Conservation (phyloP, 352 stramenopile genomes). For the Pythium apleroticum region DNA sequence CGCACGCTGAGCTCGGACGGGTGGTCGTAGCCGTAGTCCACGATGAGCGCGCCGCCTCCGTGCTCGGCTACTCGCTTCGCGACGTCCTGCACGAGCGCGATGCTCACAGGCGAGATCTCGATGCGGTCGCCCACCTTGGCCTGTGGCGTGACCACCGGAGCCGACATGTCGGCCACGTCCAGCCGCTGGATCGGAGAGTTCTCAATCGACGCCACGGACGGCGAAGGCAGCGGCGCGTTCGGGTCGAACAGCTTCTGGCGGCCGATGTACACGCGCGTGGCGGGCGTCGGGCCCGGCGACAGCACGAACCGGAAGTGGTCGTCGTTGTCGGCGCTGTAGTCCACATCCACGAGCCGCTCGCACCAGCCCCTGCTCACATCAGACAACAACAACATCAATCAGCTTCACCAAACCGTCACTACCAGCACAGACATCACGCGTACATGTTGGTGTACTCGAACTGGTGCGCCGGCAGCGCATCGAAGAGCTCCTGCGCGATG, state of each 20-base stretch:
- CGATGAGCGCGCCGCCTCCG: slow-evolving; percentile 87
- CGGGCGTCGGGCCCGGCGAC: slow-evolving; percentile 89
- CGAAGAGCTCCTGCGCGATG: slow-evolving; percentile 92
- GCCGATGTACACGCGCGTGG: slow-evolving; percentile 88
- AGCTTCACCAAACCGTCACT: background rate
- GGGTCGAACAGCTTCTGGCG: slow-evolving; percentile 81
- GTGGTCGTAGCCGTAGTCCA: slow-evolving; percentile 95
- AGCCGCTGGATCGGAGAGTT: slow-evolving; percentile 40
- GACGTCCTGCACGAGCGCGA: slow-evolving; percentile 92
- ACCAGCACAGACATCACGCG: background rate
- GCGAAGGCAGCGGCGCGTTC: slow-evolving; percentile 23
- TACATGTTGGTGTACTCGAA: slow-evolving; percentile 93
- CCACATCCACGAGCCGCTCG: slow-evolving; percentile 93
- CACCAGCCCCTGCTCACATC: slow-evolving; percentile 78
- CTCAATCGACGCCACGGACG: background rate
- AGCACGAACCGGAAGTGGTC: slow-evolving; percentile 94
- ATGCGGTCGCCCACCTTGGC: slow-evolving; percentile 86
- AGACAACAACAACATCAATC: background rate
- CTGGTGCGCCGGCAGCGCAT: slow-evolving; percentile 93
- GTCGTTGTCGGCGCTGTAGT: slow-evolving; percentile 63
- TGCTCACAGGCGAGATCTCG: slow-evolving; percentile 93
- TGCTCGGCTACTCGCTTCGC: slow-evolving; percentile 82
- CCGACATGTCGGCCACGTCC: slow-evolving; percentile 45
- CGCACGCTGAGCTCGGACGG: slow-evolving; percentile 89
- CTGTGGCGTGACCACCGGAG: slow-evolving; percentile 48